Evolutionary conservation across 331 rosid genomes (phyloP), one percentile per base, ranked within the genome.

Genomic region (Acacia concinna): DNA sequence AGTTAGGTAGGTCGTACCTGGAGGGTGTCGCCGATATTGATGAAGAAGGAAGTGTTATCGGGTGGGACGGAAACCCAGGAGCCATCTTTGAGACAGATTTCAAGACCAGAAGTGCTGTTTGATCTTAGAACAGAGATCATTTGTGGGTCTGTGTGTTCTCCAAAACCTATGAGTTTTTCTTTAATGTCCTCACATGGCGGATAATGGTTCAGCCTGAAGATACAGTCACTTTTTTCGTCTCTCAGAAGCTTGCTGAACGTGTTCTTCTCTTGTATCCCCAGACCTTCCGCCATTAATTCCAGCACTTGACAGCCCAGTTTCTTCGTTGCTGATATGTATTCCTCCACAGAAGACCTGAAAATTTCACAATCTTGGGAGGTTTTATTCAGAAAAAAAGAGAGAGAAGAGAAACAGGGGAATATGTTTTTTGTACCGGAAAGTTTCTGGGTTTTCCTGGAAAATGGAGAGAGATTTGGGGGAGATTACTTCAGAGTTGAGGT

Each of bases 81-180:
- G 65, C 97, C 97, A 81, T 94, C 97, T 66, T 73, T 68, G 46
- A 91, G 77, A 75, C 93, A 83, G 66, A 94, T 94, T 86, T 94
- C 93, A 12, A 92, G 86, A n/a, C 98, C 92, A 0, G 93, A 84
- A 4, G 94, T 90, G 89, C 76, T 85, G 82, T 92, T 94, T 0
- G 98, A 94, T 91, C 93, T 88, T 54, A 94, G 78, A 27, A 88
- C 92, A 83, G 98, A 94, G 54, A 94, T 87, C 8, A 94, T 86
- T 78, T 94, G 98, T 70, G 98, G 98, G 93, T 94, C 98, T 66
- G 98, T 94, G 78, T 94, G 98, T 82, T 94, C 98, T 78, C 97
- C 98, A 81, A 94, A 94, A 38, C 97, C 98, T 32, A 94, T 54
- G 87, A 94, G 56, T 62, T 82, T 89, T 21, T 86, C 93, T 21